Percentiles rank a stretch among this genome's conserved stretches.
These are phyloP conservation scores for Chytriomyces sp. DNA, from an alignment of 192 early-diverging fungal genomes.

Conservation along the genomic window DNA sequence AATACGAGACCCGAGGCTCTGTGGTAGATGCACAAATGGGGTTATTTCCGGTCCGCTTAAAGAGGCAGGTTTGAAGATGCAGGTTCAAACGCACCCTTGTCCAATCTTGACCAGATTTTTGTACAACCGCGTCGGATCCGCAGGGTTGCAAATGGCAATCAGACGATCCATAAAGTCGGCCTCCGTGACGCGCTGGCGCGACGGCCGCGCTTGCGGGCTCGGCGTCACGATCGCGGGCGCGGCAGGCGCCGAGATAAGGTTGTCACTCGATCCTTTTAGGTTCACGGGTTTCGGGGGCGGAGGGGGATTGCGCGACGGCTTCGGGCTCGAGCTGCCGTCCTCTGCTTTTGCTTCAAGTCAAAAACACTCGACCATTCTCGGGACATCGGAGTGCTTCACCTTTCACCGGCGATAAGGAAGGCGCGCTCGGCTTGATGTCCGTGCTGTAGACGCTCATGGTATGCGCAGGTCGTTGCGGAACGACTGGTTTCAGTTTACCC, in stretches of 20 bases:
- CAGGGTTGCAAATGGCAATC: constrained; percentile 79
- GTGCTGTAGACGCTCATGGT: constrained; percentile 62
- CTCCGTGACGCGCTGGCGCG: constrained; percentile 58
- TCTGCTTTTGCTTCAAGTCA: not conserved
- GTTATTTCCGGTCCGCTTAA: not conserved
- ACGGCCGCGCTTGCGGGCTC: constrained; percentile 56
- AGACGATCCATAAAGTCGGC: constrained; percentile 84
- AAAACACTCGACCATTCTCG: too few species aligned
- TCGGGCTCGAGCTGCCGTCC: not conserved
- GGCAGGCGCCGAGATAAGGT: not conserved
- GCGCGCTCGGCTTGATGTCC: constrained; percentile 45
- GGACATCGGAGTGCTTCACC: too few species aligned
- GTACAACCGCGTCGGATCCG: constrained; percentile 86
- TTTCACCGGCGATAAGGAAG: not conserved
- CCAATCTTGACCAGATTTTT: constrained; percentile 88
- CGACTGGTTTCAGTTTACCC: constrained; percentile 45
- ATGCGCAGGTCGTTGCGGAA: constrained; percentile 57
- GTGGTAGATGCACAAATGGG: not conserved
- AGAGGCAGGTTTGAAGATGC: too few species aligned
- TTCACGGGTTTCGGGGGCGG: constrained; percentile 23
- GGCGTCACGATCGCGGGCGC: constrained; percentile 25
- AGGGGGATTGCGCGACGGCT: constrained; percentile 10
- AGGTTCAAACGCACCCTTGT: constrained; percentile 70
- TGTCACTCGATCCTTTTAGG: constrained; percentile 17
- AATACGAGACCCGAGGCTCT: constrained; percentile 95